A percentile compares a stretch with the other conserved stretches of the same genome.
phyloP scores from a whole-genome alignment of 495 filamentous ascomycete genomes.

The Penicillium cataractarum region DNA sequence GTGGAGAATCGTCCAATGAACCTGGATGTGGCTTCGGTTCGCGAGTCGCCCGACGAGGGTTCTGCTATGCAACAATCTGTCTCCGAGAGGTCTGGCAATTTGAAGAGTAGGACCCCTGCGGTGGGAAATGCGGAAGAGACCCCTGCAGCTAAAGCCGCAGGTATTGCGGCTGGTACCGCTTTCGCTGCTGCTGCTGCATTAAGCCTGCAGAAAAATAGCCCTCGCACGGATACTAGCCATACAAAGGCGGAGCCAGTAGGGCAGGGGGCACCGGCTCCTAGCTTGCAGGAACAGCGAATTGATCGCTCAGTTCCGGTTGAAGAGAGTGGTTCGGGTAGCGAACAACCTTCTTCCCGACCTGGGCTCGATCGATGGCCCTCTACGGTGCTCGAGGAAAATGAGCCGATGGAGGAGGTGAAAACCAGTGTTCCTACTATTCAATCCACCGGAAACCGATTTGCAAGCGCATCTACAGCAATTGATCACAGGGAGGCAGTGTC shows the following conservation, averaged over 20 bases:
- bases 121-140: conserved; percentile 48
- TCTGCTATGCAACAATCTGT: conserved; percentile 40
- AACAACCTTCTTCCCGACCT: conserved; percentile 24
- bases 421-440: conserved; percentile 7
- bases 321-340: conserved; percentile 1
- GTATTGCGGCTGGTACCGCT: conserved; percentile 42
- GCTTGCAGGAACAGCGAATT: conserved; percentile 1
- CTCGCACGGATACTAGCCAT: conserved; percentile 9
- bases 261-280: neutral
- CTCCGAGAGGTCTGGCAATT: conserved; percentile 54
- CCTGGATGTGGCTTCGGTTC: conserved; percentile 20
- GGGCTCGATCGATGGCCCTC: conserved; percentile 59
- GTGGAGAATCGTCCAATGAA: conserved; percentile 23
- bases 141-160: conserved; percentile 38
- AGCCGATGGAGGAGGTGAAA: conserved; percentile 44
- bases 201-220: conserved; percentile 19
- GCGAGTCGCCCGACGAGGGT: conserved; percentile 30
- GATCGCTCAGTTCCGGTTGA: conserved; percentile 4
- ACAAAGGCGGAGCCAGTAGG: conserved; percentile 14
- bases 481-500: conserved; percentile 17
- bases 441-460: conserved; percentile 11
- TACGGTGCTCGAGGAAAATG: conserved; percentile 62
- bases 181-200: conserved; percentile 41
- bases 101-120: conserved; percentile 48
- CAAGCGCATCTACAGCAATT: conserved; percentile 20